Percentiles rank a stretch among this genome's conserved stretches.
These are phyloP conservation scores for Lolium rigidum DNA, from an alignment of 176 grass and related monocot genomes.

Conservation along the genomic window DNA sequence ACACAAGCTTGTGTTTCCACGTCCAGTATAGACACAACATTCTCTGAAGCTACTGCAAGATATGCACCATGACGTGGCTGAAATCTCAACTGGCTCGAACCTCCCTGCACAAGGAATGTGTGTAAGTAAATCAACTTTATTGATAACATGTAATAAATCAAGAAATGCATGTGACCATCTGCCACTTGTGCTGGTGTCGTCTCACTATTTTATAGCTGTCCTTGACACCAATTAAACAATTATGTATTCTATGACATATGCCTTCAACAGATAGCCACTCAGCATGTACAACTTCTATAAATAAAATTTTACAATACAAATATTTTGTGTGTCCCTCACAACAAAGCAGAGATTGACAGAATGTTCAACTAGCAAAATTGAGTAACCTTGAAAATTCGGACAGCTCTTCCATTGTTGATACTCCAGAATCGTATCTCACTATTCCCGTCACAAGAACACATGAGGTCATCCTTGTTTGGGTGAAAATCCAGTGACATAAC, in stretches of 20 bases:
- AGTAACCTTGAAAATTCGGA: constrained; percentile 74
- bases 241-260: neutral
- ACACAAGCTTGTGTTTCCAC: constrained; percentile 78
- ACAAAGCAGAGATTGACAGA: neutral
- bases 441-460: constrained; percentile 87
- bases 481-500: constrained; percentile 95
- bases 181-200: constrained; percentile 13
- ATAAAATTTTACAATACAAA: neutral
- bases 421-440: constrained; percentile 90
- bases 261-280: neutral
- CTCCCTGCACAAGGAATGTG: constrained; percentile 59
- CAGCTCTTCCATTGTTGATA: constrained; percentile 65
- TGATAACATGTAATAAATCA: neutral
- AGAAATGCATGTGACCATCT: neutral
- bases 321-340: neutral
- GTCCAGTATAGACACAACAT: constrained; percentile 79
- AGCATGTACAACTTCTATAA: neutral
- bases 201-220: constrained; percentile 2
- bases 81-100: constrained; percentile 88
- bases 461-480: constrained; percentile 93
- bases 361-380: constrained; percentile 8
- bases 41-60: constrained; percentile 79
- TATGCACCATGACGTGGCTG: constrained; percentile 71
- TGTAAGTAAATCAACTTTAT: constrained; percentile 27
- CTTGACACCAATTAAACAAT: constrained; percentile 16